A percentile compares a stretch with the other conserved stretches of the same genome.
Evolutionary conservation across 148 eudicot species (phyloP).

Genomic region (Simmondsia chinensis): DNA sequence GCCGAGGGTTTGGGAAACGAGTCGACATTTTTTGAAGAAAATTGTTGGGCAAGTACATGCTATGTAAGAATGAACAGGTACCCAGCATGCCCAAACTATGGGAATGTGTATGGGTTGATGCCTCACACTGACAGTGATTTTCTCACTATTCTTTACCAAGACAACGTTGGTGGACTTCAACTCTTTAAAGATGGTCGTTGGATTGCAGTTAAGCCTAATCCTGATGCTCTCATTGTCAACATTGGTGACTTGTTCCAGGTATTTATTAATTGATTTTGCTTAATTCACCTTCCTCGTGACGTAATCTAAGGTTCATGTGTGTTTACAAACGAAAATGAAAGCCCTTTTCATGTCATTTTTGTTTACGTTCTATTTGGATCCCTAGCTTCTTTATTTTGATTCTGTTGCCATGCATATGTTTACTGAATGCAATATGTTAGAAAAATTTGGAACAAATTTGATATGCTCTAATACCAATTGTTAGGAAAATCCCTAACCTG

Average conservation of each 20-base stretch:
- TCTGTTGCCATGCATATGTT: too few species aligned
- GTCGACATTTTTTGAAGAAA: slow-evolving; percentile 34
- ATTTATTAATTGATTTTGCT: too few species aligned
- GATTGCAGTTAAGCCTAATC: slow-evolving; percentile 78
- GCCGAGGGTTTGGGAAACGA: slow-evolving; percentile 44
- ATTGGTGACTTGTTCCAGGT: slow-evolving; percentile 91
- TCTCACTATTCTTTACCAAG: slow-evolving; percentile 79
- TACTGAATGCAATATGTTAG: too few species aligned
- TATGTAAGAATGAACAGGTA: slow-evolving; percentile 80
- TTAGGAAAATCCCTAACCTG: too few species aligned
- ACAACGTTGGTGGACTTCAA: slow-evolving; percentile 79
- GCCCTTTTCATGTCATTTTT: too few species aligned
- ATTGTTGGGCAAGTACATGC: slow-evolving; percentile 54
- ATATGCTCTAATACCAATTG: too few species aligned
- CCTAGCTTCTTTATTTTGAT: too few species aligned
- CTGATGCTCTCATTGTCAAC: slow-evolving; percentile 62
- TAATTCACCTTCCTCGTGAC: too few species aligned
- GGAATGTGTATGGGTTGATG: slow-evolving; percentile 51
- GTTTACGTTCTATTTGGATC: background rate
- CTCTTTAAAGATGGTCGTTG: slow-evolving; percentile 65
- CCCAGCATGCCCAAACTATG: slow-evolving; percentile 60
- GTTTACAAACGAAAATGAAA: too few species aligned
- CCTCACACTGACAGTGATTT: slow-evolving; percentile 88
- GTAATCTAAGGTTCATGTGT: too few species aligned
- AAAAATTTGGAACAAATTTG: too few species aligned